A percentile compares a stretch with the other conserved stretches of the same genome.
Conservation (phyloP, 2,329 filamentous ascomycete species). For the Aspergillus aculeatus region DNA sequence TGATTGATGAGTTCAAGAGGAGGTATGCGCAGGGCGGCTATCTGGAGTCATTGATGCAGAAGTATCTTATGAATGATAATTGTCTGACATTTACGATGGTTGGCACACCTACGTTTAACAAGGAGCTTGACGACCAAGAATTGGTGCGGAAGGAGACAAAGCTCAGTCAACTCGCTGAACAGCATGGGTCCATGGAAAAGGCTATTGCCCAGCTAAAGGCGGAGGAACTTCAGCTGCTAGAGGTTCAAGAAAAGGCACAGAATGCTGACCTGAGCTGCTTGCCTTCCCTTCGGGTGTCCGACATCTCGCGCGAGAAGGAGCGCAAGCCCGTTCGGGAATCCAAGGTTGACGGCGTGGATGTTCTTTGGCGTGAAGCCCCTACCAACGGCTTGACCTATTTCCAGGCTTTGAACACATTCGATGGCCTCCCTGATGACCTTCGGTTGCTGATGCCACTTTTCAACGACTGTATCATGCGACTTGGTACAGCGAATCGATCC, state of each 20-base stretch:
- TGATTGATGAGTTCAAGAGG: slow-evolving; percentile 76
- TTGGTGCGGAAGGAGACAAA: slow-evolving; percentile 69
- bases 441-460: slow-evolving; percentile 84
- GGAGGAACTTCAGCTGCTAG: slow-evolving; percentile 75
- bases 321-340: slow-evolving; percentile 64
- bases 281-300: slow-evolving; percentile 81
- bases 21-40: slow-evolving; percentile 75
- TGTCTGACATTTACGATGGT: slow-evolving; percentile 93
- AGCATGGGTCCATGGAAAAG: slow-evolving; percentile 68
- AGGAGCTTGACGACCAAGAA: slow-evolving; percentile 75
- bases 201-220: slow-evolving; percentile 71
- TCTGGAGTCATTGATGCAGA: slow-evolving; percentile 79
- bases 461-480: slow-evolving; percentile 85
- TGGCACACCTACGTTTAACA: slow-evolving; percentile 72
- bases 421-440: slow-evolving; percentile 78
- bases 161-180: slow-evolving; percentile 66
- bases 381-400: slow-evolving; percentile 98
- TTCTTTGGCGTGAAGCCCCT: slow-evolving; percentile 88
- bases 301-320: slow-evolving; percentile 80
- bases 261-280: slow-evolving; percentile 83
- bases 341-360: slow-evolving; percentile 61
- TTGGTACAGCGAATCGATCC: slow-evolving; percentile 80
- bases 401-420: slow-evolving; percentile 77
- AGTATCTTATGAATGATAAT: slow-evolving; percentile 84
- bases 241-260: slow-evolving; percentile 79